Conservation (phyloP, 139 green algal genomes). For the Zygnema circumcarinatum region DNA sequence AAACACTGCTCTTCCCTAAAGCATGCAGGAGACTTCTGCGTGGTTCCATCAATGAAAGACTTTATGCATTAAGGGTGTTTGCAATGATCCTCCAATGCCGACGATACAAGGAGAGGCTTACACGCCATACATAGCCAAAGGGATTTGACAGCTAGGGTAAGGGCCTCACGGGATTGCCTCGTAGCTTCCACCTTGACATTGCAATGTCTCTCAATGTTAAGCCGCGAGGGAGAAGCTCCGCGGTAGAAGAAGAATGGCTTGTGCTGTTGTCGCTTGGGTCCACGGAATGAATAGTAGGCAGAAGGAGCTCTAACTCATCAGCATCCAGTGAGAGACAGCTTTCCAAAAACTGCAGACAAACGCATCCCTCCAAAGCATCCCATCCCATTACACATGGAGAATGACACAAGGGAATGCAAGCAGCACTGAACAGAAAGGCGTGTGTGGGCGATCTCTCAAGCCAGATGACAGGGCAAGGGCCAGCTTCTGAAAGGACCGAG, state of each 20-base stretch:
- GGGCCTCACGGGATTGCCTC: background rate
- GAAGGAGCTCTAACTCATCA: background rate
- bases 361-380: too few relatives aligned
- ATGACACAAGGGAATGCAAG: too few relatives aligned
- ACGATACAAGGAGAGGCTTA: background rate
- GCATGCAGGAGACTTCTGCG: background rate
- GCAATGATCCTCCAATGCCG: background rate
- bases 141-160: background rate
- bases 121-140: background rate
- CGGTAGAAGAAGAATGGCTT: background rate
- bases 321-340: background rate
- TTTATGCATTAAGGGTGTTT: background rate
- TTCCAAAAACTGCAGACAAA: background rate
- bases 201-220: background rate
- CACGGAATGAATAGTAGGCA: background rate
- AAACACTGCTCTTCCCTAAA: background rate
- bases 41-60: background rate
- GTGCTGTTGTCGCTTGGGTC: background rate
- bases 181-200: background rate
- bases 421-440: too few relatives aligned
- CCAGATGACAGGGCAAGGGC: too few relatives aligned
- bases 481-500: too few relatives aligned
- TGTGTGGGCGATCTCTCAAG: too few relatives aligned
- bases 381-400: too few relatives aligned
- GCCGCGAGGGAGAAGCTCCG: background rate